A percentile compares a stretch with the other conserved stretches of the same genome.
Conservation (phyloP, 140 eudicot genomes). For the Anethum foeniculum region DNA sequence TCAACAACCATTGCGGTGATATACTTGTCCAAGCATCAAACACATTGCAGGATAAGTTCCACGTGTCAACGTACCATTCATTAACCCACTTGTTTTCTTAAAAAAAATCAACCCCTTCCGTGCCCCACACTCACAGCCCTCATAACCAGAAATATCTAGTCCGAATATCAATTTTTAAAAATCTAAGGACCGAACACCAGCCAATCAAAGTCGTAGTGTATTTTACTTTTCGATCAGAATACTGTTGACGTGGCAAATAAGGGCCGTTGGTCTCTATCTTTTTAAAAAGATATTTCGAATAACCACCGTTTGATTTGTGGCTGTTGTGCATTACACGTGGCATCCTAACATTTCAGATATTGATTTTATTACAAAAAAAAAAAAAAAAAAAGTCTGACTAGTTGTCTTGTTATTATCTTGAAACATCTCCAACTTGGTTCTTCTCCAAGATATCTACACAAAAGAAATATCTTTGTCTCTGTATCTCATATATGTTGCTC, state of each 20-base stretch:
- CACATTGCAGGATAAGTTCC: neutral
- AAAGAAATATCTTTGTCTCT: neutral
- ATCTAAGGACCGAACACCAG: neutral
- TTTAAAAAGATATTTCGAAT: slow-evolving; percentile 5
- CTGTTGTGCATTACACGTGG: neutral
- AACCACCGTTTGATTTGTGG: slow-evolving; percentile 29
- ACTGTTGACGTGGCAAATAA: slow-evolving; percentile 50
- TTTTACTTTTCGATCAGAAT: slow-evolving; percentile 35
- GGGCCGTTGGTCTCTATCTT: slow-evolving; percentile 38
- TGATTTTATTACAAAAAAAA: neutral
- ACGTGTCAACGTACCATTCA: slow-evolving; percentile 29
- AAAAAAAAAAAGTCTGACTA: neutral
- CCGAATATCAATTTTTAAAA: slow-evolving; percentile 11
- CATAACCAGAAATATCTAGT: slow-evolving; percentile 19
- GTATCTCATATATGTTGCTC: neutral
- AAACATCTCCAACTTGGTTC: neutral
- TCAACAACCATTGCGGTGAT: no score
- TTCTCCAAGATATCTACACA: neutral
- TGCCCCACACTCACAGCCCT: neutral
- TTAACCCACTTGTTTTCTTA: slow-evolving; percentile 3
- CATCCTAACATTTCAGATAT: neutral
- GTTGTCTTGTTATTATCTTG: neutral
- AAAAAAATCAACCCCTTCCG: slow-evolving; percentile 17
- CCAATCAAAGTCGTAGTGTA: slow-evolving; percentile 23
- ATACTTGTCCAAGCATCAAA: neutral